Percentiles rank a stretch among this genome's conserved stretches.
Conservation (phyloP, 371 early-diverging fungal genomes). For the Mortierella sp. region DNA sequence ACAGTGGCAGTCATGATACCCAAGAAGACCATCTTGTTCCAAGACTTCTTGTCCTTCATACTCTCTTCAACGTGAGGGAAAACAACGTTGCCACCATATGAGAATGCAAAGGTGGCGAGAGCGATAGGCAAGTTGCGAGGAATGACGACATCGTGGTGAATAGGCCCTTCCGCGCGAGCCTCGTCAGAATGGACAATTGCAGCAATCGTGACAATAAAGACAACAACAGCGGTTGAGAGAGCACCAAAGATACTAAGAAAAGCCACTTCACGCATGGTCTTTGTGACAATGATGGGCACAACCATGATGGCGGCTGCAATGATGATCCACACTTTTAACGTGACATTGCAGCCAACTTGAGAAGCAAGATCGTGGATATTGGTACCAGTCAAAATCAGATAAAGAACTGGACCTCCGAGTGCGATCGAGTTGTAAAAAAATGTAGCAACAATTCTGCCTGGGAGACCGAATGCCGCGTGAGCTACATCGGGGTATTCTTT, state of each 20-base stretch:
- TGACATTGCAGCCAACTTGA: slow-evolving; percentile 41
- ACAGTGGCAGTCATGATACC: slow-evolving; percentile 79
- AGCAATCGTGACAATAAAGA: slow-evolving; percentile 61
- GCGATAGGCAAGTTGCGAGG: slow-evolving; percentile 70
- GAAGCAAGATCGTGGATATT: slow-evolving; percentile 70
- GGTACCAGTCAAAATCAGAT: slow-evolving; percentile 79
- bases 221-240: slow-evolving; percentile 66
- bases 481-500: slow-evolving; percentile 73
- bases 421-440: slow-evolving; percentile 77
- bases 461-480: slow-evolving; percentile 74
- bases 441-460: slow-evolving; percentile 70
- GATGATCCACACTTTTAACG: slow-evolving; percentile 69
- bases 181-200: slow-evolving; percentile 53
- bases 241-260: slow-evolving; percentile 66
- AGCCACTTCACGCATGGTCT: slow-evolving; percentile 83
- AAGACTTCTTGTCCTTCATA: slow-evolving; percentile 82
- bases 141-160: slow-evolving; percentile 62
- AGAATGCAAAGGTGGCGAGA: slow-evolving; percentile 77
- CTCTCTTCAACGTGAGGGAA: slow-evolving; percentile 89
- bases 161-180: slow-evolving; percentile 21
- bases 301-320: slow-evolving; percentile 74
- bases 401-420: slow-evolving; percentile 81
- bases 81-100: slow-evolving; percentile 82
- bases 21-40: slow-evolving; percentile 75
- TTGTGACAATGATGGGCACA: slow-evolving; percentile 78